Evolutionary conservation across 1,284 basidiomycete genomes (phyloP).

Genomic region (Butyriboletus regius): DNA sequence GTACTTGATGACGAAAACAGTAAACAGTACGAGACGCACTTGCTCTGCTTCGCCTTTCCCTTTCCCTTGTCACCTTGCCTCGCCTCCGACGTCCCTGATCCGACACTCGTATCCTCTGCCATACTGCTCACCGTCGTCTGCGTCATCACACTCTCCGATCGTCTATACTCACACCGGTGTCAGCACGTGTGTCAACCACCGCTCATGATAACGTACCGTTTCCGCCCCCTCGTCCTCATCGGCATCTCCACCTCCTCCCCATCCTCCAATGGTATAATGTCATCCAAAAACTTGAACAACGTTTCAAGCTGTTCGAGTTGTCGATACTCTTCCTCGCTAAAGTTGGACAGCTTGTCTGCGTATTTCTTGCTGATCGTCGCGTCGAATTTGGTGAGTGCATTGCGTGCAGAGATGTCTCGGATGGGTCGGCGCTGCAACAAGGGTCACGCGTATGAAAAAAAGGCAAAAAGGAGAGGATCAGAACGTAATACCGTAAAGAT

Average conservation of each 20-base stretch:
- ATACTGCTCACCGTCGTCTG: conserved; percentile 32
- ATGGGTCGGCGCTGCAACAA: conserved; percentile 63
- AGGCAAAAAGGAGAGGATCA: not conserved
- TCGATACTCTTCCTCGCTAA: conserved; percentile 65
- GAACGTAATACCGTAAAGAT: conserved; percentile 53
- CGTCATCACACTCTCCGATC: conserved; percentile 42
- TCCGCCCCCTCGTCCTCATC: conserved; percentile 41
- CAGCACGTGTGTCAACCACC: not conserved
- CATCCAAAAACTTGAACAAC: conserved; percentile 63
- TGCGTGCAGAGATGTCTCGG: conserved; percentile 65
- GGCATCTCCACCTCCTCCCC: conserved; percentile 43
- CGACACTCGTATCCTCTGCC: conserved; percentile 23
- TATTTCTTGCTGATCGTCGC: conserved; percentile 62
- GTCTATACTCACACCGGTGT: conserved; percentile 26
- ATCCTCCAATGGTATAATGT: conserved; percentile 49
- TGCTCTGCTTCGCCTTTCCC: conserved; percentile 31
- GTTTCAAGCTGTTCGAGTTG: conserved; percentile 52
- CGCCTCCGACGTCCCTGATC: conserved; percentile 25
- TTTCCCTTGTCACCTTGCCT: conserved; percentile 20
- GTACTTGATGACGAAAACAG: not conserved
- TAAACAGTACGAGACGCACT: conserved; percentile 29
- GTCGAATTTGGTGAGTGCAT: conserved; percentile 74
- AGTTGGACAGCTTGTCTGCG: conserved; percentile 59
- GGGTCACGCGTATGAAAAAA: not conserved
- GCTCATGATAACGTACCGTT: conserved; percentile 34